Conservation (phyloP, 768 basidiomycete species). For the Mycena vitilis region DNA sequence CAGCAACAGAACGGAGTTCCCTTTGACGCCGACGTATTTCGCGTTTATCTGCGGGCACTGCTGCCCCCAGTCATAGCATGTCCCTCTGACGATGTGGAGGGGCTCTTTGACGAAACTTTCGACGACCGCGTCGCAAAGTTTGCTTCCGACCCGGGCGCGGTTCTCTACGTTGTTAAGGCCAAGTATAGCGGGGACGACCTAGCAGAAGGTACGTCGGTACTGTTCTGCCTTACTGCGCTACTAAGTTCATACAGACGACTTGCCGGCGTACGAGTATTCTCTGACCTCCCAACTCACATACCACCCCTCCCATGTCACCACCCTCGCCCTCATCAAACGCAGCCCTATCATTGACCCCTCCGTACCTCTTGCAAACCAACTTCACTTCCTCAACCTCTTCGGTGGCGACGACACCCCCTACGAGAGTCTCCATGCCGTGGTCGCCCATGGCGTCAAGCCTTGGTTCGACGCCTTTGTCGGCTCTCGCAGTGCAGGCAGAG, state of each 20-base stretch:
- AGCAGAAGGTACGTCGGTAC: conserved; percentile 67
- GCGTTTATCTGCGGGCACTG: conserved; percentile 74
- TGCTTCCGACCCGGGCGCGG: conserved; percentile 79
- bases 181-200: conserved; percentile 64
- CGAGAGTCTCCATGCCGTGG: conserved; percentile 94
- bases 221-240: conserved; percentile 25
- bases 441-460: conserved; percentile 95
- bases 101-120: conserved; percentile 78
- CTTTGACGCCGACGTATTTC: conserved; percentile 80
- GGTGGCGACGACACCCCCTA: conserved; percentile 92
- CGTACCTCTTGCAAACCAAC: conserved; percentile 83
- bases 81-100: conserved; percentile 68
- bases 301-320: conserved; percentile 82
- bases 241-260: conserved; percentile 64
- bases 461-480: conserved; percentile 99
- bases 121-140: conserved; percentile 82
- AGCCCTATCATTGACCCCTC: conserved; percentile 83
- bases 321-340: conserved; percentile 96
- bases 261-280: conserved; percentile 72
- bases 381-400: conserved; percentile 93
- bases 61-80: conserved; percentile 89
- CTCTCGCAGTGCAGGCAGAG: conserved; percentile 79
- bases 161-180: conserved; percentile 83
- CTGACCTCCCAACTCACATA: conserved; percentile 83
- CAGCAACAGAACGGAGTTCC: conserved; percentile 49